Conservation (phyloP, 768 basidiomycete species). For the Boletus subparvulus region DNA sequence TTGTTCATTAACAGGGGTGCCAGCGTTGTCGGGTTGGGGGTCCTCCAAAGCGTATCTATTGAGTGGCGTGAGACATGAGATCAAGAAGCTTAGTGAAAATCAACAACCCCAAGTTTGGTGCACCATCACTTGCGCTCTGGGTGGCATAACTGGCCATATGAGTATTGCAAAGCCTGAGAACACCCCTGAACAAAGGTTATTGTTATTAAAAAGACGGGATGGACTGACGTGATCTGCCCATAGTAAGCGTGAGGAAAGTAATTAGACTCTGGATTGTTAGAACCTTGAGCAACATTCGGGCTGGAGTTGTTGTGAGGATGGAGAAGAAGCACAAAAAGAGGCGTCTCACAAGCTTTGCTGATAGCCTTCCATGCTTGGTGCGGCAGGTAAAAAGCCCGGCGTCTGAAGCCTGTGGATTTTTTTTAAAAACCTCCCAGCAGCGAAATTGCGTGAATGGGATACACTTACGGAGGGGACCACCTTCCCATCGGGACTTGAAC, state of each 20-base stretch:
- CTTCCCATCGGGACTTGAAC: neutral
- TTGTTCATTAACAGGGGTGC: neutral
- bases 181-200: neutral
- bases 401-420: constrained; percentile 5
- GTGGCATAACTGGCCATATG: constrained; percentile 7
- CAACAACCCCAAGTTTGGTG: constrained; percentile 12
- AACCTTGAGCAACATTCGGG: neutral
- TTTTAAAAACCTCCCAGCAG: neutral
- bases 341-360: constrained; percentile 17
- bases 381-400: neutral
- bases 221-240: constrained; percentile 13
- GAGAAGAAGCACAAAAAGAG: neutral
- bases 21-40: neutral
- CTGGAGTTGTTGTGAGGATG: constrained; percentile 12
- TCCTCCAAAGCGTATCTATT: constrained; percentile 14
- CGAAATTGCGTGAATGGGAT: neutral
- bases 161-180: neutral
- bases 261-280: neutral
- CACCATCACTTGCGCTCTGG: neutral
- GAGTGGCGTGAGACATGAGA: constrained; percentile 9
- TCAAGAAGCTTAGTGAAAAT: constrained; percentile 10
- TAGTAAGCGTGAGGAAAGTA: constrained; percentile 11
- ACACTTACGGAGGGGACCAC: constrained; percentile 14
- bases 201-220: neutral
- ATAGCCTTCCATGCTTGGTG: constrained; percentile 2